Conservation (phyloP, 2,329 filamentous ascomycete genomes). For the Claviceps sp. region DNA sequence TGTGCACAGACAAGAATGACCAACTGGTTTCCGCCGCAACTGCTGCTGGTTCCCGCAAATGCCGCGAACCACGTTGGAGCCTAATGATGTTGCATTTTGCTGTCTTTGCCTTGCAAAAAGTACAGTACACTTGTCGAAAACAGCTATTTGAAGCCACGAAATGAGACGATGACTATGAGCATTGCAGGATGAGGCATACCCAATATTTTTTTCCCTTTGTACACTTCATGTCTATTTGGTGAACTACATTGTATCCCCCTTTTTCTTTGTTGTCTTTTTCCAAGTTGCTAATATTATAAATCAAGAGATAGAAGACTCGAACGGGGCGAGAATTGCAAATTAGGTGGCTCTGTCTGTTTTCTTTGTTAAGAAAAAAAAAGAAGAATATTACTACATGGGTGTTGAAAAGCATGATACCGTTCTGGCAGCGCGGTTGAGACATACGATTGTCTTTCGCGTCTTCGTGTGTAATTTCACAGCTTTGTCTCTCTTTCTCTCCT, state of each 20-base stretch:
- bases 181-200: slow-evolving; percentile 5
- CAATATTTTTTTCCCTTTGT: slow-evolving; percentile 6
- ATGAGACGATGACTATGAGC: slow-evolving; percentile 9
- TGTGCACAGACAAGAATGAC: neutral
- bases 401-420: no score
- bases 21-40: neutral
- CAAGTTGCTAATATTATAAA: no score
- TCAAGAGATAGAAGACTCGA: neutral
- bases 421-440: no score
- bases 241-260: neutral
- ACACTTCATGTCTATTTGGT: slow-evolving; percentile 1
- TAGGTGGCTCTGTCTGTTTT: no score
- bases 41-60: neutral
- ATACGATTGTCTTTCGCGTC: no score
- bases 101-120: neutral
- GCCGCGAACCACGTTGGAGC: neutral
- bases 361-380: no score
- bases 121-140: slow-evolving; percentile 7
- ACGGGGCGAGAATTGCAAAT: neutral
- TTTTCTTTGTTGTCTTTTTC: neutral
- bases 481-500: no score
- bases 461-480: no score
- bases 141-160: slow-evolving; percentile 6
- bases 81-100: neutral
- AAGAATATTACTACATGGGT: no score